Percentiles rank a stretch among this genome's conserved stretches.
Evolutionary conservation across 176 grass and related monocot species (phyloP).

Genomic region (Bolboschoenus planiculmis): DNA sequence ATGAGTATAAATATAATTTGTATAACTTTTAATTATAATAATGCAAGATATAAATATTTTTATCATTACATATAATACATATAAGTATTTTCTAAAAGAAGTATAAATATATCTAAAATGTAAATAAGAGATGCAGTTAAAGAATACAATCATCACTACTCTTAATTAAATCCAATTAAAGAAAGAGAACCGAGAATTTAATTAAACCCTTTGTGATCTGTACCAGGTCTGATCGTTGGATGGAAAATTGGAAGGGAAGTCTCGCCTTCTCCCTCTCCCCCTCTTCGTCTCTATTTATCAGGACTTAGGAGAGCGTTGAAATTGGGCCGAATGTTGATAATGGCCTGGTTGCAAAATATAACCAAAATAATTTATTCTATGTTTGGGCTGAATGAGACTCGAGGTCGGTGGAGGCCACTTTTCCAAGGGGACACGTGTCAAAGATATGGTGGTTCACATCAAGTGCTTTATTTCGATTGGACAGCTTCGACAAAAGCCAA

Average conservation of each 20-base stretch:
- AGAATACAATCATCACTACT: too few species aligned
- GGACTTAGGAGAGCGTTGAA: neutral
- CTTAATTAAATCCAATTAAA: constrained; percentile 3
- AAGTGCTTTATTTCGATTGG: neutral
- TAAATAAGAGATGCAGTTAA: too few species aligned
- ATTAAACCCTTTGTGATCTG: too few species aligned
- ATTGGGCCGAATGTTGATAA: neutral
- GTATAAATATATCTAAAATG: too few species aligned
- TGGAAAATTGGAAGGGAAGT: too few species aligned
- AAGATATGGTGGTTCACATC: neutral
- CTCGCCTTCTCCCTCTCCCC: too few species aligned
- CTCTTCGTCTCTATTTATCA: too few species aligned
- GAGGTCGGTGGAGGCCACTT: neutral
- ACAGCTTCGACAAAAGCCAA: neutral
- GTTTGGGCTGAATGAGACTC: neutral
- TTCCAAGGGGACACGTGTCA: neutral
- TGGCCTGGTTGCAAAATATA: neutral
- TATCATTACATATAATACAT: too few species aligned
- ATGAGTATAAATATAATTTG: too few species aligned
- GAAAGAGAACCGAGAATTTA: neutral
- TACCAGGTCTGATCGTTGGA: neutral
- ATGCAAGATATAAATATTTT: too few species aligned
- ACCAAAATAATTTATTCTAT: neutral
- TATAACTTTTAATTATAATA: too few species aligned
- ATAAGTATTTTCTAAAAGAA: too few species aligned